Evolutionary conservation across 495 filamentous ascomycete species (phyloP), one percentile per base, ranked within the genome.

Genomic region (Annulohypoxylon stygium): DNA sequence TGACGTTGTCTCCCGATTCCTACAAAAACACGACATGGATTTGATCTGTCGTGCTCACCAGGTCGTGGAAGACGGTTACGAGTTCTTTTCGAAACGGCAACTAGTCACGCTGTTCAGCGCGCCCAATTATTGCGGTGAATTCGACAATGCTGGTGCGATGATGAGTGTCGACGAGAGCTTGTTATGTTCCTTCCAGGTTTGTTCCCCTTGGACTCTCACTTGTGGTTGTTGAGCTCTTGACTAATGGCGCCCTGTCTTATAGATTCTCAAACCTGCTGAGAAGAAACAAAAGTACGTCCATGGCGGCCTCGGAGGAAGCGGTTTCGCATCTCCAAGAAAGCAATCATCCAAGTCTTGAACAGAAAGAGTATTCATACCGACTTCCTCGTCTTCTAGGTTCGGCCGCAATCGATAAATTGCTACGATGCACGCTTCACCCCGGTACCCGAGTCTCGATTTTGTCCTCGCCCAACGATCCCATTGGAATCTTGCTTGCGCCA

Each of bases 201-300:
- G 90, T 86, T 54, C 51, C 20, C 59, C 36, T 12, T 7, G 1
- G 11, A 39, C 67, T 23, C 26, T 26, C 55, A 12, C 10, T 8
- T 23, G 11, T n/a, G 14, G 47, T 18, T 18, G 14, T 47, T 18
- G 45, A 65, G 33, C 9, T 23, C 23, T 9, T 51, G 14, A 58
- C 71, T 74, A 58, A 74, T 39, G 1, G 34, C 34, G 1, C 23
- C 7, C 36, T 0, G 14, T 39, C 8, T 47, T 65, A 25, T 75
- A 98, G 95, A 99, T 99, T 83, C 87, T 99, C 85, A 99, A 98
- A 86, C 96, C 96, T 79, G 96, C 96, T 83, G 96, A 99, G 89
- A 99, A 99, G 90, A 99, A 99, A 92, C 95, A 97, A 93, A 99
- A 99, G 94, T 99, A 97, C 88, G 95, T 97, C 81, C 92, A 93